These are phyloP conservation scores for Spergularia bocconei DNA, from an alignment of 148 eudicot genomes.

Conservation along the genomic window DNA sequence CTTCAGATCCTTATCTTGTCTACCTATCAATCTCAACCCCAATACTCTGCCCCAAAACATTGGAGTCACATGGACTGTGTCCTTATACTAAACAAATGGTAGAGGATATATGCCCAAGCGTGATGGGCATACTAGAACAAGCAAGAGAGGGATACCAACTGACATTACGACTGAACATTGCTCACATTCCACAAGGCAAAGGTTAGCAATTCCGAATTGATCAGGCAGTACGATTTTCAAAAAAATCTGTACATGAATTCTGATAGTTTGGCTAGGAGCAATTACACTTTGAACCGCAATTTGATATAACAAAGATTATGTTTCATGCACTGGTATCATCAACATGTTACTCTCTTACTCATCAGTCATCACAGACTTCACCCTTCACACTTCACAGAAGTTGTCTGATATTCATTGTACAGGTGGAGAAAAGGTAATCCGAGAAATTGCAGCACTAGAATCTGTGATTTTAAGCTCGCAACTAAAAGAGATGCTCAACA, in stretches of 20 bases:
- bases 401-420: conserved; percentile 1
- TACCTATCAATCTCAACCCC: conserved; percentile 86
- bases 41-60: conserved; percentile 42
- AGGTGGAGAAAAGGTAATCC: conserved; percentile 58
- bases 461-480: conserved; percentile 74
- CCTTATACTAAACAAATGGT: conserved; percentile 43
- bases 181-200: conserved; percentile 58
- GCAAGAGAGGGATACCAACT: conserved; percentile 71
- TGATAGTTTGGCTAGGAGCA: too few relatives aligned
- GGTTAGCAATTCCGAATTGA: conserved; percentile 36
- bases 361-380: not conserved
- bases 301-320: too few relatives aligned
- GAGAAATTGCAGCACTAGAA: conserved; percentile 67
- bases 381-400: not conserved
- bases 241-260: not conserved
- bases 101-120: conserved; percentile 44
- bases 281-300: too few relatives aligned
- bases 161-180: conserved; percentile 55
- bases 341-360: not conserved
- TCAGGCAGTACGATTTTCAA: not conserved
- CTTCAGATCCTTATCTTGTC: conserved; percentile 46
- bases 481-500: conserved; percentile 60
- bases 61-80: conserved; percentile 35
- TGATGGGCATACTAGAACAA: conserved; percentile 53
- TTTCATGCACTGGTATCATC: too few relatives aligned